These are phyloP conservation scores for Calonectria leucothoes DNA, from an alignment of 2,329 filamentous ascomycete genomes.

Conservation along the genomic window DNA sequence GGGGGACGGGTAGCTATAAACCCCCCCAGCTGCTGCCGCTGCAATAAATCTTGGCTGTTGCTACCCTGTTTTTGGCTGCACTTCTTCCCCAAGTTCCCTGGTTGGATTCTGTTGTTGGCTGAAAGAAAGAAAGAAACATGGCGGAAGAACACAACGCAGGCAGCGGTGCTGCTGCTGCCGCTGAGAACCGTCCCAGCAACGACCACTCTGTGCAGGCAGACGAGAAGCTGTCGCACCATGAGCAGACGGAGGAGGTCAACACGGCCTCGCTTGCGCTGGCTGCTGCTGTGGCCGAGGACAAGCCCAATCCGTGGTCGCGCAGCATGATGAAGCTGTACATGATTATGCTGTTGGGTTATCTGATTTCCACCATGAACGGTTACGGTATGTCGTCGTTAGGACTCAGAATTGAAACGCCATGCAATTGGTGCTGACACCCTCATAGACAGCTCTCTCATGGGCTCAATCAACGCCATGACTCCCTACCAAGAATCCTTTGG, in stretches of 20 bases:
- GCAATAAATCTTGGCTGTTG: neutral
- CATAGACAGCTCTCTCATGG: slow-evolving; percentile 57
- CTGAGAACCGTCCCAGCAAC: neutral
- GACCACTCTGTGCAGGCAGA: neutral
- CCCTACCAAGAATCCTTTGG: slow-evolving; percentile 62
- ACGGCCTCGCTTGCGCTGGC: slow-evolving; percentile 19
- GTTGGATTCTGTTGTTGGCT: too few relatives aligned
- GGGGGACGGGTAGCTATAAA: neutral
- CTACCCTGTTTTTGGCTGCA: neutral
- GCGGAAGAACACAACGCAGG: neutral
- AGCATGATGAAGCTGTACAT: slow-evolving; percentile 48
- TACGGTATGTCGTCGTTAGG: slow-evolving; percentile 33
- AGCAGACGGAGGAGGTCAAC: slow-evolving; percentile 2
- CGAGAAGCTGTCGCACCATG: neutral
- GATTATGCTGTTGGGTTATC: slow-evolving; percentile 42
- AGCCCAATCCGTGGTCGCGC: slow-evolving; percentile 28
- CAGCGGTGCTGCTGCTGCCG: neutral
- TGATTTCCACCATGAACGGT: slow-evolving; percentile 46
- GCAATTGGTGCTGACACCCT: neutral
- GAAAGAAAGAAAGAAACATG: neutral
- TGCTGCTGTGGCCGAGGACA: slow-evolving; percentile 20
- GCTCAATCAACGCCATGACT: slow-evolving; percentile 64
- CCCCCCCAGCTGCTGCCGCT: neutral
- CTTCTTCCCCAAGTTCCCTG: neutral
- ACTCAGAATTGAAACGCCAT: neutral